Base-by-base conservation (phyloP, 164 flowering plant species). In the Houttuynia cordata region DNA sequence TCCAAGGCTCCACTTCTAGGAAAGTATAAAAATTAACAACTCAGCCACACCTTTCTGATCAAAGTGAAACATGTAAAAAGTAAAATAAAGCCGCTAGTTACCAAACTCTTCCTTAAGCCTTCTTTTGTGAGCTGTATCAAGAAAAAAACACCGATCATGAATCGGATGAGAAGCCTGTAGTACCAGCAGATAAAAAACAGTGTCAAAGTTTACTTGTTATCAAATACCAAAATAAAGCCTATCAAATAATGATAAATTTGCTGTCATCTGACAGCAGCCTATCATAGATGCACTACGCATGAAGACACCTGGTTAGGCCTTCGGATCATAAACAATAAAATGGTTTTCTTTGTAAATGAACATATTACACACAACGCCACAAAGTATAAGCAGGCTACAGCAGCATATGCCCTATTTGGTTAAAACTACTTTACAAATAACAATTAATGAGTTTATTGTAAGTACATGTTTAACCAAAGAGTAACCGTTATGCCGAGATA, bases 1-100 rank as follows among this genome's bases (percentile, higher is more conserved):
- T 76, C 90, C 88, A 86, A 0, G 96, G 96, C 64, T 88, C 84
- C 57, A 88, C 70, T 61, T 77, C 90, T 88, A 65, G 51, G 60
- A 59, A 52, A 69, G 42, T 10, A 24, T 9, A 47, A 49, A 54
- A 1, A 3, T 24, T 51, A 56, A 24, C 0, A 59, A 59, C 21
- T 53, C 53, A 14, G 41, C 25, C 3, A 14, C n/a, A 53, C 49
- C 24, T 37, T 21, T 8, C 25, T 20, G 63, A 60, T 23, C 23
- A 0, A 62, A 53, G 51, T 18, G 8, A 56, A 61, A 61, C n/a
- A 60, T 60, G 23, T 20, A 18, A 24, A 34, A 41, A 22, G 1
- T 25, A 51, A 55, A 19, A 37, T 12, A 56, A 59, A 58, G 22
- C 13, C 53, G 3, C 25, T 56, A 24, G 77, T 59, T 25, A 77